Conservation (phyloP, 257 asterid genomes). For the Solanum bulbocastanum region DNA sequence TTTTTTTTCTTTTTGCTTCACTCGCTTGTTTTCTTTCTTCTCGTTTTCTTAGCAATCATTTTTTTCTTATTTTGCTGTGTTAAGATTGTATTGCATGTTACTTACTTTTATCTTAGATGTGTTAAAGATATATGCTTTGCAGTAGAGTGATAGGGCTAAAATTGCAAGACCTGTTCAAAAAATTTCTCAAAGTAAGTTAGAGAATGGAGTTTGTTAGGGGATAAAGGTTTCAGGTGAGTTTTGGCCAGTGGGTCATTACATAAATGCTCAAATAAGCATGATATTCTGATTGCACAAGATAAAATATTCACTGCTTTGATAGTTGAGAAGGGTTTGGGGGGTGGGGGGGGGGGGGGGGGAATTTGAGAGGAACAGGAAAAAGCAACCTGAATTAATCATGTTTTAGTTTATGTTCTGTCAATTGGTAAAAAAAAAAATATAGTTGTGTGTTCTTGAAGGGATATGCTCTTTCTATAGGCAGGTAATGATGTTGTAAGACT, state of each 20-base stretch:
- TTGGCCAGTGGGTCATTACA: not conserved
- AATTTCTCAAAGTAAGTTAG: not conserved
- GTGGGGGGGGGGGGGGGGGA: not conserved
- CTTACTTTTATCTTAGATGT: not conserved
- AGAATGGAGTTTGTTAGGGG: not conserved
- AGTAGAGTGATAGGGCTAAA: not conserved
- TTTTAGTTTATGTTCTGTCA: not conserved
- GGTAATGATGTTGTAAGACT: not conserved
- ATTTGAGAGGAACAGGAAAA: not conserved
- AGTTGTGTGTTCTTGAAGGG: not conserved
- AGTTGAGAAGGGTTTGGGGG: not conserved
- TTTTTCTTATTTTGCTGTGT: not conserved
- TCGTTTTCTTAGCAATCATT: not conserved
- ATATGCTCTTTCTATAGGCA: not conserved
- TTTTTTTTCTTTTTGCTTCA: not conserved
- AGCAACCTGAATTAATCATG: not conserved
- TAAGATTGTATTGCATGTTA: not conserved
- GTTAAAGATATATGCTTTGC: not conserved
- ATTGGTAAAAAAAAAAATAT: not conserved
- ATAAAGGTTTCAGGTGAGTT: not conserved
- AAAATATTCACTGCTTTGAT: not conserved
- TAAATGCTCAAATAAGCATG: not conserved
- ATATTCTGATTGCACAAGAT: not conserved
- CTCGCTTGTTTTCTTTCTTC: not conserved
- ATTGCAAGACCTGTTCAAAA: not conserved